phyloP scores from a whole-genome alignment of 2,329 filamentous ascomycete genomes.

The Cladophialophora carrionii region DNA sequence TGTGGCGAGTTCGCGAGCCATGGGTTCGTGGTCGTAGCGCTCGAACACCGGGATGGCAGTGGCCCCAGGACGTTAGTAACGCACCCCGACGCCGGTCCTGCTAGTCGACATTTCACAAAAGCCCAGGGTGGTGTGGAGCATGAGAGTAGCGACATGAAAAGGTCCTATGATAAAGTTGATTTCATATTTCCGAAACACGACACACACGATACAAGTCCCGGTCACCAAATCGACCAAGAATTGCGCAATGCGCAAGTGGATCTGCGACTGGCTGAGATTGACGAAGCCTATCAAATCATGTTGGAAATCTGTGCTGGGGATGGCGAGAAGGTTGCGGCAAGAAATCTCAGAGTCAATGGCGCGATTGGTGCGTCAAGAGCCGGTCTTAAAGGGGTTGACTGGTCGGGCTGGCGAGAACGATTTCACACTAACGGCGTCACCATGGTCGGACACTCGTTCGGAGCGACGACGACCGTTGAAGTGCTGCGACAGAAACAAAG shows the following conservation, averaged over 20 bases:
- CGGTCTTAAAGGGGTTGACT: conserved; percentile 61
- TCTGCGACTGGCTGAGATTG: conserved; percentile 65
- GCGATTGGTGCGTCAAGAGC: conserved; percentile 62
- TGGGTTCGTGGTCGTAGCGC: conserved; percentile 65
- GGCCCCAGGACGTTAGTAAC: conserved; percentile 66
- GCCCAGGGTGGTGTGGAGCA: conserved; percentile 45
- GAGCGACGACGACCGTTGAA: conserved; percentile 66
- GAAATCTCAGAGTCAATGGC: conserved; percentile 62
- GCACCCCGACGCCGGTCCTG: conserved; percentile 49
- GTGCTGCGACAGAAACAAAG: conserved; percentile 59
- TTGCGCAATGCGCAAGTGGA: conserved; percentile 65
- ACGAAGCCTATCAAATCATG: conserved; percentile 64
- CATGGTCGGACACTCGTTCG: conserved; percentile 68
- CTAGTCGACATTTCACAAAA: conserved; percentile 39
- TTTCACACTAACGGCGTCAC: conserved; percentile 63
- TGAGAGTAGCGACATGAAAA: conserved; percentile 44
- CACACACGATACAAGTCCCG: conserved; percentile 55
- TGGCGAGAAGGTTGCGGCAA: conserved; percentile 55
- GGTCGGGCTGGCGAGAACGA: conserved; percentile 60
- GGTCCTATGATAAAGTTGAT: conserved; percentile 54
- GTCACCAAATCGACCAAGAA: conserved; percentile 62
- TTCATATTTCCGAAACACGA: conserved; percentile 60
- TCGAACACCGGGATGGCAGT: conserved; percentile 69
- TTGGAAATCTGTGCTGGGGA: conserved; percentile 59
- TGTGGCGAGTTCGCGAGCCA: conserved; percentile 70